These are phyloP conservation scores for Phytopythium sindhum DNA, from an alignment of 352 stramenopile genomes.

Conservation along the genomic window DNA sequence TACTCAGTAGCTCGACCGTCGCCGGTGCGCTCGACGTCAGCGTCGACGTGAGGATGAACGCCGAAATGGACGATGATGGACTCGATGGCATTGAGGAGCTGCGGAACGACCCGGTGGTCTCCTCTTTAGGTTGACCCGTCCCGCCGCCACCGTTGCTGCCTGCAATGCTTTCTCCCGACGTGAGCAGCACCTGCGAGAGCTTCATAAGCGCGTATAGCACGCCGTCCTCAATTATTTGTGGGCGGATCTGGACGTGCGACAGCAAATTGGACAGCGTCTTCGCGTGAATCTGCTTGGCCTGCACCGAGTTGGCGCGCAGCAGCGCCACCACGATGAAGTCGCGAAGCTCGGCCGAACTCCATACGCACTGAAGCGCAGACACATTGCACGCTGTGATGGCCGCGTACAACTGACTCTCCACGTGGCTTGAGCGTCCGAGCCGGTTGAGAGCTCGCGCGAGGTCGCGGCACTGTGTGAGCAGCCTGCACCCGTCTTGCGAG, in stretches of 20 bases:
- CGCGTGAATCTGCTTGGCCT: slow-evolving; percentile 81
- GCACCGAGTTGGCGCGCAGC: slow-evolving; percentile 67
- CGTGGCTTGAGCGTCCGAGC: slow-evolving; percentile 60
- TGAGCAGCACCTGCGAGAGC: slow-evolving; percentile 58
- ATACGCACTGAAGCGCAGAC: slow-evolving; percentile 62
- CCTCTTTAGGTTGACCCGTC: background rate
- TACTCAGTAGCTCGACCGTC: slow-evolving; percentile 60
- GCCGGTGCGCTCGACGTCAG: slow-evolving; percentile 9
- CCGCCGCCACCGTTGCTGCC: background rate
- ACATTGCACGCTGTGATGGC: slow-evolving; percentile 80
- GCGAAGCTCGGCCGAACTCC: slow-evolving; percentile 69
- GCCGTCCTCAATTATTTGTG: slow-evolving; percentile 66
- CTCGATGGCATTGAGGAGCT: background rate
- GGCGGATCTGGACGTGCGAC: slow-evolving; percentile 45
- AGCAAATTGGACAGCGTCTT: slow-evolving; percentile 80
- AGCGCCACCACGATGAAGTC: slow-evolving; percentile 82
- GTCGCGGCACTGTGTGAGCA: slow-evolving; percentile 41
- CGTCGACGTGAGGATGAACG: background rate
- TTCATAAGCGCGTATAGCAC: slow-evolving; percentile 82
- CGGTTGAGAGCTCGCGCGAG: slow-evolving; percentile 70
- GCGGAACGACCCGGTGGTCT: background rate
- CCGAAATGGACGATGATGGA: background rate
- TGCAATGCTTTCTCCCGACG: background rate
- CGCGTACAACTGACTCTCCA: slow-evolving; percentile 78
- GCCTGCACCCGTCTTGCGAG: slow-evolving; percentile 47